Evolutionary conservation across 2,329 filamentous ascomycete species (phyloP).

Genomic region (Aspergillus sclerotialis): DNA sequence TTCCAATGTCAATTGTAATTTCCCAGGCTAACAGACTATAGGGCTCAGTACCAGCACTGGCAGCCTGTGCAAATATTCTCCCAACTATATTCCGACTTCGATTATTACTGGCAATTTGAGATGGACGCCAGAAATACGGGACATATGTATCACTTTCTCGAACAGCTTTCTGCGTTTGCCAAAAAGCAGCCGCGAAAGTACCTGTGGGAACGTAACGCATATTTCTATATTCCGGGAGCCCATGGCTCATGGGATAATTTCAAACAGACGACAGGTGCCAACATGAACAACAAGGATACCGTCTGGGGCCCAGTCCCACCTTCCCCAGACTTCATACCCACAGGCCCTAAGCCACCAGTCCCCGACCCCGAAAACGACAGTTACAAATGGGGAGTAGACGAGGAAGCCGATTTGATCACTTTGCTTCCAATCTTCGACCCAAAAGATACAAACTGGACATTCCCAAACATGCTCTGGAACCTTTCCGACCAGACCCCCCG

Average conservation of each 20-base stretch:
- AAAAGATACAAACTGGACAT: conserved; percentile 64
- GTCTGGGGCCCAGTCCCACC: conserved; percentile 17
- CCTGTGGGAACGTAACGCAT: conserved; percentile 70
- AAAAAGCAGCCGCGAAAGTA: conserved; percentile 60
- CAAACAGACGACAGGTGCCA: conserved; percentile 51
- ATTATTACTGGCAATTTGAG: conserved; percentile 65
- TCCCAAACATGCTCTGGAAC: conserved; percentile 62
- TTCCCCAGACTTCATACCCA: conserved; percentile 14
- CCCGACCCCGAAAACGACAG: conserved; percentile 11
- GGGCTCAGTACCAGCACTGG: conserved; percentile 40
- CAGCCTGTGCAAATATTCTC: conserved; percentile 57
- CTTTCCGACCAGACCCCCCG: conserved; percentile 55
- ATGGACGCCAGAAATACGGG: conserved; percentile 61
- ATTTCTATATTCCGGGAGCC: conserved; percentile 67
- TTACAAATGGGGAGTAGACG: conserved; percentile 53
- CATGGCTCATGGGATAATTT: conserved; percentile 71
- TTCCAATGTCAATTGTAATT: conserved; percentile 6
- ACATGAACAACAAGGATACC: conserved; percentile 9
- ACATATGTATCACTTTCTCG: conserved; percentile 66
- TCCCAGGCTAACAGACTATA: conserved; percentile 10
- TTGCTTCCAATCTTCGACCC: conserved; percentile 72
- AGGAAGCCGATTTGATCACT: conserved; percentile 69
- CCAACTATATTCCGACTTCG: conserved; percentile 56
- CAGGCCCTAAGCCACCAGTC: conserved; percentile 17
- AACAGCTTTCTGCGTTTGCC: conserved; percentile 60